These are phyloP conservation scores for Ganoderma meredithae DNA, from an alignment of 1,284 basidiomycete species.

Conservation along the genomic window DNA sequence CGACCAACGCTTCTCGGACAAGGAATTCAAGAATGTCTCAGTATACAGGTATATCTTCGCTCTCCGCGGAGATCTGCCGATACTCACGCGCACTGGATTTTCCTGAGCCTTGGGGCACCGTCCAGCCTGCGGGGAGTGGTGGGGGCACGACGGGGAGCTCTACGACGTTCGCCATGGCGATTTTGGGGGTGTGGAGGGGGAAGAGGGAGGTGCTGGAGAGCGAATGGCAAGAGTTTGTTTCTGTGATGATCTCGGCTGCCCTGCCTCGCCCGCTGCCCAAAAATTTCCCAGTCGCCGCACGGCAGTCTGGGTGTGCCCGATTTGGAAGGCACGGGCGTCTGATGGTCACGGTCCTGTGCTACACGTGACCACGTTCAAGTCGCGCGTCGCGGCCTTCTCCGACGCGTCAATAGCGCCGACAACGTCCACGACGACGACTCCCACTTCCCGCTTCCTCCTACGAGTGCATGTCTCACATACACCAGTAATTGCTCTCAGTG, in stretches of 20 bases:
- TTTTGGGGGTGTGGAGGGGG: constrained; percentile 12
- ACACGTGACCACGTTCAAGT: constrained; percentile 22
- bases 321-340: constrained; percentile 3
- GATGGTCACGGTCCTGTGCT: constrained; percentile 8
- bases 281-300: constrained; percentile 22
- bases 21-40: constrained; percentile 12
- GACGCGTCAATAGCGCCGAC: neutral
- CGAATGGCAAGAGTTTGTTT: constrained; percentile 1
- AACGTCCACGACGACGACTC: neutral
- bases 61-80: constrained; percentile 5
- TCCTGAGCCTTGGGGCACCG: constrained; percentile 36
- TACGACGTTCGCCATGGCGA: constrained; percentile 43
- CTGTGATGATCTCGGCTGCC: neutral
- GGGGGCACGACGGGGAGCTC: constrained; percentile 43
- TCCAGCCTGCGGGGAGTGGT: constrained; percentile 42
- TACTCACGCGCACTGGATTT: constrained; percentile 46
- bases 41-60: constrained; percentile 6
- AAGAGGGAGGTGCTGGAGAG: constrained; percentile 11
- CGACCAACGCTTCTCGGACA: constrained; percentile 42
- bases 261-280: constrained; percentile 5
- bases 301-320: constrained; percentile 4
- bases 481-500: neutral
- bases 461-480: neutral
- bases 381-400: constrained; percentile 16
- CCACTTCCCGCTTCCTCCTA: neutral